These are phyloP conservation scores for Tricholoma sp. DNA, from an alignment of 768 basidiomycete genomes.

Conservation along the genomic window DNA sequence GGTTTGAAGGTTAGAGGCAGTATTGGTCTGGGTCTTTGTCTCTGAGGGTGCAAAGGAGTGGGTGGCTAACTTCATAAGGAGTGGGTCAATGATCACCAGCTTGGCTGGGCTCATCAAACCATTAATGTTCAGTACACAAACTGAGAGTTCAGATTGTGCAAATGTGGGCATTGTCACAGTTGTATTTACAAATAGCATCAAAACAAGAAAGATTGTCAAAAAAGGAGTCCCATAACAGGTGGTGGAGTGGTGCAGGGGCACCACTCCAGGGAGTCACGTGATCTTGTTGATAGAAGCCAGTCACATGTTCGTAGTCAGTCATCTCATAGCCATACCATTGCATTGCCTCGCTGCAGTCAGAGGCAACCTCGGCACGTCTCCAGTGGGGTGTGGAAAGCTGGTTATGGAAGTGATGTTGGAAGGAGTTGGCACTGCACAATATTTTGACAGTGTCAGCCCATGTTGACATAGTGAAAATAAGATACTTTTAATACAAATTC, in stretches of 20 bases:
- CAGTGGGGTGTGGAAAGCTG: background rate
- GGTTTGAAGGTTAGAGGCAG: too few relatives aligned
- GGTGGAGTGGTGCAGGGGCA: background rate
- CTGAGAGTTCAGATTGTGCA: background rate
- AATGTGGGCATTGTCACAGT: slow-evolving; percentile 1
- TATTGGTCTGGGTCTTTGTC: too few relatives aligned
- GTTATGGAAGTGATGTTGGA: background rate
- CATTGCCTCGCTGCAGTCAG: too few relatives aligned
- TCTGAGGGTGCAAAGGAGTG: too few relatives aligned
- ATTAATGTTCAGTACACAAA: slow-evolving; percentile 6
- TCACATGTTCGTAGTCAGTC: too few relatives aligned
- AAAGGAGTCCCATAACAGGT: background rate
- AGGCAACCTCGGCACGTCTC: too few relatives aligned
- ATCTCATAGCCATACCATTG: too few relatives aligned
- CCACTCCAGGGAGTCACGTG: too few relatives aligned
- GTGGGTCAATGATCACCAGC: background rate
- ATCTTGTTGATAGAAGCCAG: too few relatives aligned
- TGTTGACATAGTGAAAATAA: too few relatives aligned
- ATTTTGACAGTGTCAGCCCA: background rate
- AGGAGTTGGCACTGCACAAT: background rate
- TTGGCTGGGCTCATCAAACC: slow-evolving; percentile 5
- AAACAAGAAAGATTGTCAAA: background rate
- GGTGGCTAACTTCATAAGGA: slow-evolving; percentile 1
- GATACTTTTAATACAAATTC: too few relatives aligned
- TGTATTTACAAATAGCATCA: background rate